Base-by-base conservation (phyloP, 495 filamentous ascomycete species). In the Pyrenopolyporus hunteri region DNA sequence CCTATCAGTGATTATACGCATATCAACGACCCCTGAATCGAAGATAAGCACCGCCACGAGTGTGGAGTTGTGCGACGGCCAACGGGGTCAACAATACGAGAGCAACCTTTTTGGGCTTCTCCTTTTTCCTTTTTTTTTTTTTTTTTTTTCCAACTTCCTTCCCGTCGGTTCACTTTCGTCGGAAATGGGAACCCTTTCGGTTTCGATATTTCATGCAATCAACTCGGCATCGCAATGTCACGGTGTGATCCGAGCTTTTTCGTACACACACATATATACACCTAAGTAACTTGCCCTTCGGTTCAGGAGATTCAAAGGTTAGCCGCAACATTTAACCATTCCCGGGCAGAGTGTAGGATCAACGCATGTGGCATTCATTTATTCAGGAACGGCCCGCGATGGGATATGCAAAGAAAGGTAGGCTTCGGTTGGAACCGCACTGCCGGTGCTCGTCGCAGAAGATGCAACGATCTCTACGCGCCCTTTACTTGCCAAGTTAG, bases 31-130 rank as follows among this genome's bases (percentile, higher is more conserved):
- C 57, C 57, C 63, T 66, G 57, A 37, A 61, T 44, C 20, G 26
- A 54, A 62, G 63, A 66, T 61, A 62, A 62, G 63, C 63, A 66
- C 57, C 57, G 57, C 63, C 58, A 66, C 63, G 36, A 50, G 28
- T 61, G 57, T 57, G 57, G 51, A 61, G 31, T 46, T 28, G 40
- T 26, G 36, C 35, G 16, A 53, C 22, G 13, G 11, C 23, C 3
- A 45, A 26, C 37, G 11, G n/a, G n/a, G 48, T 58, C 23, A 14
- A 64, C n/a, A 55, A 64, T 55, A 59, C 61, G 61, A 64, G 23
- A 31, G 13, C 8, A 35, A 31, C 4, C 28, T 20, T 35, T 33
- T 1, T 26, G 28, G 26, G 7, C 16, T 8, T 13, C 16, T 31
- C 20, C 11, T 6, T 11, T 23, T 45, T 10, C 28, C 11, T 3